These are phyloP conservation scores for Daedaleopsis nitida DNA, from an alignment of 768 basidiomycete genomes.

Conservation along the genomic window DNA sequence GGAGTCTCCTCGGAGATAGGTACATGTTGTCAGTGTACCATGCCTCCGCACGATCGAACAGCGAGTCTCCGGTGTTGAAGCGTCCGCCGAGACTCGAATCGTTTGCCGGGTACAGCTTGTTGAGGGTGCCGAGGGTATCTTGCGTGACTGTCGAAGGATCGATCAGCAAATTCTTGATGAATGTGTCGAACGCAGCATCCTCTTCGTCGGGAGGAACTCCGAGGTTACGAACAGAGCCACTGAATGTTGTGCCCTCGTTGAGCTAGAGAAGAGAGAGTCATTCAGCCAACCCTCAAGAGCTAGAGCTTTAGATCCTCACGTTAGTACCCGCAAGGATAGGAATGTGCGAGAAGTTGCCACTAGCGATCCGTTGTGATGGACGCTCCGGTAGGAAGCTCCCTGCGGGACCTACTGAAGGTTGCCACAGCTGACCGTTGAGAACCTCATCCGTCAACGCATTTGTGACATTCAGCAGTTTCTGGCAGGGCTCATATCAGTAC, in stretches of 20 bases:
- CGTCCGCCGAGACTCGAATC: slow-evolving; percentile 48
- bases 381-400: slow-evolving; percentile 51
- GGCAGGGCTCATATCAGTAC: neutral
- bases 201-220: slow-evolving; percentile 42
- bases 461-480: slow-evolving; percentile 53
- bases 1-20: slow-evolving; percentile 49
- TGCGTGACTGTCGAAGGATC: slow-evolving; percentile 51
- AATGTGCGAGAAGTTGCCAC: slow-evolving; percentile 53
- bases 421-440: slow-evolving; percentile 57
- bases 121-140: slow-evolving; percentile 42
- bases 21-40: slow-evolving; percentile 66
- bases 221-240: slow-evolving; percentile 39
- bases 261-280: slow-evolving; percentile 33
- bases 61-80: slow-evolving; percentile 60
- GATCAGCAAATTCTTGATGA: slow-evolving; percentile 50
- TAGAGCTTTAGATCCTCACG: slow-evolving; percentile 36
- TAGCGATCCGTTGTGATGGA: slow-evolving; percentile 46
- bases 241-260: slow-evolving; percentile 56
- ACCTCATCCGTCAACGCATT: slow-evolving; percentile 47
- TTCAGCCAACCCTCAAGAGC: too few relatives aligned
- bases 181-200: slow-evolving; percentile 46
- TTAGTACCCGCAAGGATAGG: slow-evolving; percentile 61
- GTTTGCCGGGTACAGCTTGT: slow-evolving; percentile 49
- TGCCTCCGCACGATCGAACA: slow-evolving; percentile 56
- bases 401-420: slow-evolving; percentile 52